These are phyloP conservation scores for Sporobolomyces roseus DNA, from an alignment of 768 basidiomycete species.

Conservation along the genomic window DNA sequence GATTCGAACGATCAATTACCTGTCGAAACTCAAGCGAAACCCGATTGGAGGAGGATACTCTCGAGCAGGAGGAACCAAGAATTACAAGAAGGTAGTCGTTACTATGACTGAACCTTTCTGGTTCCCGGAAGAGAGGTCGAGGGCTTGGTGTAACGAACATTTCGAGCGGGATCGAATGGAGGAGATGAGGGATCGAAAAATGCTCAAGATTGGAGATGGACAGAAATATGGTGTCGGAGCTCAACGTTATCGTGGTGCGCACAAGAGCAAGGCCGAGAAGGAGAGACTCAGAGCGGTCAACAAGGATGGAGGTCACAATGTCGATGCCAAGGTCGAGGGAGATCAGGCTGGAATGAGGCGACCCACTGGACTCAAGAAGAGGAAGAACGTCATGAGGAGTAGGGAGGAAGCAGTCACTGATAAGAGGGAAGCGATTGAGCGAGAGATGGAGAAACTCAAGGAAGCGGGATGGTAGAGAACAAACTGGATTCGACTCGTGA, in stretches of 20 bases:
- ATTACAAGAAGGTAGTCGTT: constrained; percentile 44
- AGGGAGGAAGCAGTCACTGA: constrained; percentile 25
- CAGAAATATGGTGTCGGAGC: constrained; percentile 31
- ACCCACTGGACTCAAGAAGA: constrained; percentile 32
- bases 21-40: constrained; percentile 40
- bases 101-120: constrained; percentile 44
- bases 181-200: constrained; percentile 41
- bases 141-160: constrained; percentile 44
- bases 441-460: constrained; percentile 30
- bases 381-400: constrained; percentile 34
- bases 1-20: constrained; percentile 44
- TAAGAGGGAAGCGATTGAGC: constrained; percentile 16
- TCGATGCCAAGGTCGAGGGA: constrained; percentile 7
- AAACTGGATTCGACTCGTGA: not conserved
- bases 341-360: constrained; percentile 18
- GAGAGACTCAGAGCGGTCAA: constrained; percentile 16
- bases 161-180: constrained; percentile 42
- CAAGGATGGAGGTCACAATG: constrained; percentile 18
- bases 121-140: constrained; percentile 42
- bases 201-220: constrained; percentile 42
- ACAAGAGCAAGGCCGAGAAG: constrained; percentile 24
- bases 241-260: constrained; percentile 35
- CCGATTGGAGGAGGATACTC: constrained; percentile 37
- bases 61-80: constrained; percentile 37
- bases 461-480: constrained; percentile 29